Conservation (phyloP, 495 filamentous ascomycete genomes). For the Xylaria longipes region DNA sequence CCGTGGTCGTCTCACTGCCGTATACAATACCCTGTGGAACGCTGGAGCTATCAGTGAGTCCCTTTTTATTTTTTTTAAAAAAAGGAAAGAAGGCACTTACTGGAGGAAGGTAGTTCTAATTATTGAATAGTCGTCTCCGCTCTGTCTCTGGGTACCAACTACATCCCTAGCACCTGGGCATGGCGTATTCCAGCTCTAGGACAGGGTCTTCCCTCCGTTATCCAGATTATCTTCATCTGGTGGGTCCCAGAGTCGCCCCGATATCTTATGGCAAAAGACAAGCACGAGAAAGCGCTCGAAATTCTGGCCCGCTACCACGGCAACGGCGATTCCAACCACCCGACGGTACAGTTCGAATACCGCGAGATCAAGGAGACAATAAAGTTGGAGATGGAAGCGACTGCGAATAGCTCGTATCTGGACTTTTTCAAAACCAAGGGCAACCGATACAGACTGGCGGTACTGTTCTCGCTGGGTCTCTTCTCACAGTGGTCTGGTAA, state of each 20-base stretch:
- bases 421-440: conserved; percentile 73
- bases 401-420: conserved; percentile 51
- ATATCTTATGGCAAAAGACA: conserved; percentile 70
- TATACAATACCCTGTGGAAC: conserved; percentile 73
- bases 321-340: conserved; percentile 61
- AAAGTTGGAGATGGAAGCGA: conserved; percentile 55
- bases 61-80: too few species aligned
- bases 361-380: conserved; percentile 66
- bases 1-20: conserved; percentile 67
- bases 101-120: neutral
- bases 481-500: conserved; percentile 77
- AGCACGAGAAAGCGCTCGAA: conserved; percentile 64
- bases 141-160: conserved; percentile 59
- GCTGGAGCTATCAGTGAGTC: conserved; percentile 56
- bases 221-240: conserved; percentile 61
- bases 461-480: conserved; percentile 65
- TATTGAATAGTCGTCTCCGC: conserved; percentile 50
- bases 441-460: conserved; percentile 67
- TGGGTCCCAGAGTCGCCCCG: conserved; percentile 68
- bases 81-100: neutral
- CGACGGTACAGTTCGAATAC: conserved; percentile 66
- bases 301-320: conserved; percentile 65
- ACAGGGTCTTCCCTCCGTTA: conserved; percentile 56
- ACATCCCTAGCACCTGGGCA: conserved; percentile 54
- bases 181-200: conserved; percentile 62